A percentile compares a stretch with the other conserved stretches of the same genome.
phyloP scores from a whole-genome alignment of 257 asterid genomes.

The Mentha longifolia region DNA sequence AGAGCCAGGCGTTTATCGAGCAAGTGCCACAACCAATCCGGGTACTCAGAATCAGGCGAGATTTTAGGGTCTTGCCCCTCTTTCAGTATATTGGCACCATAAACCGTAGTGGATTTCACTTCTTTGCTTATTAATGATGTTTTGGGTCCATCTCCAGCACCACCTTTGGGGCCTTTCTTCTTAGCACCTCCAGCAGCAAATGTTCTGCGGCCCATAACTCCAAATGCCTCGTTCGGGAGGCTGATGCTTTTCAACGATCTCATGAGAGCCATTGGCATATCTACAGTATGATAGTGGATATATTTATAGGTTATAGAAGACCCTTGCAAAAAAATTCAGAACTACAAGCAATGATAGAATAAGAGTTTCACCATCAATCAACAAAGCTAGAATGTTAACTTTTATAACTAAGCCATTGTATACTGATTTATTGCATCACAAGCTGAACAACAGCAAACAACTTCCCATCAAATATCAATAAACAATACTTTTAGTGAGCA shows the following conservation, averaged over 20 bases:
- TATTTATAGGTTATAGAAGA: background rate
- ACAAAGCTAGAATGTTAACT: constrained; percentile 1
- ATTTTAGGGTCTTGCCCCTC: constrained; percentile 90
- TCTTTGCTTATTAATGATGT: constrained; percentile 80
- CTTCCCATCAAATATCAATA: background rate
- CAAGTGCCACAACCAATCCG: constrained; percentile 88
- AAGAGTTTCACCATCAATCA: background rate
- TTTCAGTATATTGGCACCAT: constrained; percentile 82
- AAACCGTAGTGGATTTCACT: constrained; percentile 82
- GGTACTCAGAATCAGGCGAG: constrained; percentile 83
- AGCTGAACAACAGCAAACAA: background rate
- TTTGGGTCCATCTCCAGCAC: constrained; percentile 76
- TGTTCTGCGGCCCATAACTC: constrained; percentile 56
- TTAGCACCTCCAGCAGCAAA: constrained; percentile 86
- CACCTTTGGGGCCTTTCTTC: constrained; percentile 89
- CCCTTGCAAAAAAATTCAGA: background rate
- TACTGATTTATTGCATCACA: background rate
- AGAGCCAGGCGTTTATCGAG: constrained; percentile 74
- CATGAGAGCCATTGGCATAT: constrained; percentile 49
- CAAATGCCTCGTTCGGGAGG: constrained; percentile 46
- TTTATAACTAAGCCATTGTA: too few relatives aligned
- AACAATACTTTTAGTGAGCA: background rate
- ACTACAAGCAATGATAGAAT: constrained; percentile 10
- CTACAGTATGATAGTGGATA: constrained; percentile 28
- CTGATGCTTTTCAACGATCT: constrained; percentile 47